Evolutionary conservation across 257 asterid species (phyloP), one percentile per base, ranked within the genome.

Genomic region (Solanum medicagineum): DNA sequence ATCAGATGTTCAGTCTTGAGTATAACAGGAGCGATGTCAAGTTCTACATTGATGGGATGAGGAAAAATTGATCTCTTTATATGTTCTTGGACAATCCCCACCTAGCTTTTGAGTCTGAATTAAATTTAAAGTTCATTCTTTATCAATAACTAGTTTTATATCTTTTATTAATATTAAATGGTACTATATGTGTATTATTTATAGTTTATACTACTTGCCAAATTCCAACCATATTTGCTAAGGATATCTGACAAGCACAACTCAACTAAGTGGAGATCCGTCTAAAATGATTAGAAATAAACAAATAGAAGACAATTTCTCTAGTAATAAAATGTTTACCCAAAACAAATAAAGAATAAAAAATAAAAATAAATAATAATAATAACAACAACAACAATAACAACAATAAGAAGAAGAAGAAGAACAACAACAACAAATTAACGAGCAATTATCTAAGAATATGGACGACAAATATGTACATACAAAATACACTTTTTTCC

Each of bases 161-260:
- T 51, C 24, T 56, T 56, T 0, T 17, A 40, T 22, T 74, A 70
- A 20, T 44, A 5, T 11, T 47, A 13, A 24, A 49, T 49, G 13
- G 63, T 51, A 51, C 83, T 51, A 51, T 51, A 10, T 51, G 8
- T 16, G 63, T 26, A 15, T 77, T 77, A 16, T 77, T 73, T 77
- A 51, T 77, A 51, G 65, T 77, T 49, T 26, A 15, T 4, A 17
- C 62, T 51, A 51, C 26, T 26, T 77, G 51, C 83, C 59, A 74
- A 74, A 49, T 74, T 74, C 59, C 83, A 53, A 77, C 83, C 26
- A 77, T 51, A 26, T 51, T 26, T 10, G 65, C 83, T 9, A 53
- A 51, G 83, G 10, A 77, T 77, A 51, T 77, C 83, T 26, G 83
- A 77, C 63, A 77, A 42, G 60, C 22, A 77, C 47, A 51, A 51